Conservation (phyloP, 352 stramenopile genomes). For the Globisporangium perplexum region DNA sequence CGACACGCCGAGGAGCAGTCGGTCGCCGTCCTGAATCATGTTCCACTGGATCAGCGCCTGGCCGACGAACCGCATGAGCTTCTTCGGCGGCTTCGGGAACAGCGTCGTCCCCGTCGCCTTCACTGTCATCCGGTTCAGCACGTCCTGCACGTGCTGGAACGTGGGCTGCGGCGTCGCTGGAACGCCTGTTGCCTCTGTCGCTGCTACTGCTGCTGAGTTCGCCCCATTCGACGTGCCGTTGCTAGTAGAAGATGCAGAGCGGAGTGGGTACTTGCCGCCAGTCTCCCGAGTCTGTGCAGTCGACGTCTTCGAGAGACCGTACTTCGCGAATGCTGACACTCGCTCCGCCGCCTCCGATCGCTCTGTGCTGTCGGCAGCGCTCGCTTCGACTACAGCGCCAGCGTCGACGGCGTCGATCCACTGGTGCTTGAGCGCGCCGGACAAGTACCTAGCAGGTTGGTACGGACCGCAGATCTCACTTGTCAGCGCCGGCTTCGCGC, state of each 20-base stretch:
- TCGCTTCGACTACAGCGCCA: background rate
- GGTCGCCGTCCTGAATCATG: conserved; percentile 96
- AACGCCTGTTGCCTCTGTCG: background rate
- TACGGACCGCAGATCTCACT: conserved; percentile 36
- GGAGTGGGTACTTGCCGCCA: conserved; percentile 50
- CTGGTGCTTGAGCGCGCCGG: conserved; percentile 35
- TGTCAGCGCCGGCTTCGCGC: conserved; percentile 65
- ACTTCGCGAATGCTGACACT: conserved; percentile 6
- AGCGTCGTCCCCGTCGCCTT: conserved; percentile 44
- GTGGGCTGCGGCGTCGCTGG: conserved; percentile 12
- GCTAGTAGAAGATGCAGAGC: conserved; percentile 18
- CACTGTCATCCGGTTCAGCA: conserved; percentile 31
- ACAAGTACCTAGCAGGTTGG: conserved; percentile 42
- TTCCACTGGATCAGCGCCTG: conserved; percentile 93
- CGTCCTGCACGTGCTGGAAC: conserved; percentile 33
- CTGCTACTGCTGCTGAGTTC: conserved; percentile 2
- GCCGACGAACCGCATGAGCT: conserved; percentile 63
- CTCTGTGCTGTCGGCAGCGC: background rate
- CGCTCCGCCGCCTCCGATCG: background rate
- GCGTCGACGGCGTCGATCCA: conserved; percentile 22
- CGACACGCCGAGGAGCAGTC: conserved; percentile 92
- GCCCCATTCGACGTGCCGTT: conserved; percentile 1
- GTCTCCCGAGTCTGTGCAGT: conserved; percentile 21
- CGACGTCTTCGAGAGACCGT: conserved; percentile 8
- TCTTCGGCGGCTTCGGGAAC: conserved; percentile 72